phyloP scores from a whole-genome alignment of 371 early-diverging fungal genomes.

The Apophysomyces sp. region DNA sequence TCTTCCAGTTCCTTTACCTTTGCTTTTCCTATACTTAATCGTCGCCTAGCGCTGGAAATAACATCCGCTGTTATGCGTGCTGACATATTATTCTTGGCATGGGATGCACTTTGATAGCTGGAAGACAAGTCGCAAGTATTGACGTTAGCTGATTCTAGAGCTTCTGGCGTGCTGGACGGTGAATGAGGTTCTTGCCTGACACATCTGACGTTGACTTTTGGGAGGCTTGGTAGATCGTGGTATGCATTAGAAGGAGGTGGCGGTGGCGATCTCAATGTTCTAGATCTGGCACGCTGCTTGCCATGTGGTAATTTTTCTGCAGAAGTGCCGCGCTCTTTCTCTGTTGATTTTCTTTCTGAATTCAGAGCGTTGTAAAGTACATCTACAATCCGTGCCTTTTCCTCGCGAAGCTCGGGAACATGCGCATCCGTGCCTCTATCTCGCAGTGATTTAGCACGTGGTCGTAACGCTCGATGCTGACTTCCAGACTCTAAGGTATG shows the following conservation, averaged over 20 bases:
- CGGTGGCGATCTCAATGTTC: slow-evolving; percentile 19
- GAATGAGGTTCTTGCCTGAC: slow-evolving; percentile 16
- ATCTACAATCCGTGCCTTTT: background rate
- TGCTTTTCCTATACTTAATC: slow-evolving; percentile 29
- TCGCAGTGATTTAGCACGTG: background rate
- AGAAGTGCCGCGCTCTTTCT: background rate
- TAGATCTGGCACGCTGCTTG: slow-evolving; percentile 15
- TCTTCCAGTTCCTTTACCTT: slow-evolving; percentile 24
- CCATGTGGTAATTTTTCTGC: slow-evolving; percentile 15
- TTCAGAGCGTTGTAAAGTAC: background rate
- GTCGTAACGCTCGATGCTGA: background rate
- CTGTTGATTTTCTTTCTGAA: background rate
- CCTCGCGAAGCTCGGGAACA: background rate
- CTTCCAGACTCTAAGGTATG: background rate
- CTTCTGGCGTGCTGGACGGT: background rate
- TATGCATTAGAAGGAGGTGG: slow-evolving; percentile 11
- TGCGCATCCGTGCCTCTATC: background rate
- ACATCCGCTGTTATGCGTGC: slow-evolving; percentile 7
- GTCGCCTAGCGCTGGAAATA: slow-evolving; percentile 21
- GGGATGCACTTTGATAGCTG: background rate
- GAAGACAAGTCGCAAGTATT: background rate
- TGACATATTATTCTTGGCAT: background rate
- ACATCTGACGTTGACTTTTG: slow-evolving; percentile 21
- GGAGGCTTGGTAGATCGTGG: slow-evolving; percentile 14
- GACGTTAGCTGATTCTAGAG: background rate